Percentiles rank a stretch among this genome's conserved stretches.
Conservation (phyloP, 306 rosid genomes). For the Psophocarpus tetragonolobus region DNA sequence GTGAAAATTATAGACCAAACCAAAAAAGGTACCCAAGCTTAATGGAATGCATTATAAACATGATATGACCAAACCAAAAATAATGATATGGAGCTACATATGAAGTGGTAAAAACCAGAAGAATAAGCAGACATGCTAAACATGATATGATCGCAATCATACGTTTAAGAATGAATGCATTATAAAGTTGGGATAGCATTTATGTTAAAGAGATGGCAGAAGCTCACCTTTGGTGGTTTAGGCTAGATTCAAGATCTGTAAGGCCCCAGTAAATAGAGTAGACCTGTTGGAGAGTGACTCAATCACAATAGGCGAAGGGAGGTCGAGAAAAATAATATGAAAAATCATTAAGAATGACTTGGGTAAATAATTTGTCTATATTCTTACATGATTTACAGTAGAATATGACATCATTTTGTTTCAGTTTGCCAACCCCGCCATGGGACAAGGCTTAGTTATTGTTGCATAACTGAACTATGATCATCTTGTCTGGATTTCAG, state of each 20-base stretch:
- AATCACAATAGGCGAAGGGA: neutral
- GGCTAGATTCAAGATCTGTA: neutral
- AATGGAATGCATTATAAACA: too few species aligned
- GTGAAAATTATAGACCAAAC: neutral
- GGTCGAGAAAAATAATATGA: neutral
- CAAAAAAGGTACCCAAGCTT: neutral
- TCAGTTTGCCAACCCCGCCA: neutral
- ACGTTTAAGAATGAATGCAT: neutral
- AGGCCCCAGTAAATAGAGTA: neutral
- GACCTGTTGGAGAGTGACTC: neutral
- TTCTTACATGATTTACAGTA: neutral
- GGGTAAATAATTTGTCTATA: neutral
- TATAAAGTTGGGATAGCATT: neutral
- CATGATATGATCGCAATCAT: neutral
- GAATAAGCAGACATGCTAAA: neutral
- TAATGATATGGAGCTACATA: neutral
- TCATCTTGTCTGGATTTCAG: slow-evolving; percentile 44
- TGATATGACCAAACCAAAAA: too few species aligned
- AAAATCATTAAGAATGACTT: neutral
- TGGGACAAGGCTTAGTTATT: neutral
- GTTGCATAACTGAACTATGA: neutral
- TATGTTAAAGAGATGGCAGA: neutral
- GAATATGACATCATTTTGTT: neutral
- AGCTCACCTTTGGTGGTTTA: neutral
- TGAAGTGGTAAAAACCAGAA: neutral